Conservation (phyloP, 2,329 filamentous ascomycete genomes). For the Aspergillus ustus region DNA sequence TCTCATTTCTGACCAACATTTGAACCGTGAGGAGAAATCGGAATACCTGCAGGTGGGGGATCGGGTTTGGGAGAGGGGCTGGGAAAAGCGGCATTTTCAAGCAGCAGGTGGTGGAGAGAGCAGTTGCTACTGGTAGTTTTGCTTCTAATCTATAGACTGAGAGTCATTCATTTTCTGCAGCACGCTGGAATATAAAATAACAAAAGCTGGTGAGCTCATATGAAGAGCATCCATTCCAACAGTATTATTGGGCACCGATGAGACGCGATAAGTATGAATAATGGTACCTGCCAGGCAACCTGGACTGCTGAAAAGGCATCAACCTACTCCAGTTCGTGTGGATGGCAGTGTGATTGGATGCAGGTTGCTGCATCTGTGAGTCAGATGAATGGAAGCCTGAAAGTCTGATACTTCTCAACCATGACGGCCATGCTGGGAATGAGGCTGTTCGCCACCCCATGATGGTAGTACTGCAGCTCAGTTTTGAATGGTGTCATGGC, state of each 20-base stretch:
- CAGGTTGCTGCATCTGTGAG: constrained; percentile 18
- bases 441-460: constrained; percentile 10
- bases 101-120: not conserved
- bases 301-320: not conserved
- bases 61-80: constrained; percentile 1
- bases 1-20: not conserved
- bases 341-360: constrained; percentile 18
- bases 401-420: not conserved
- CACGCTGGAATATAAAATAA: not conserved
- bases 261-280: not conserved
- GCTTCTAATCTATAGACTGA: not conserved
- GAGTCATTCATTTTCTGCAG: not conserved
- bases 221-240: not conserved
- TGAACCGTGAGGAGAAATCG: not conserved
- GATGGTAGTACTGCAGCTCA: not conserved
- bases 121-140: not conserved
- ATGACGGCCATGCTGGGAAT: constrained; percentile 14
- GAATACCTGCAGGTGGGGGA: not conserved
- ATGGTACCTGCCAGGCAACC: not conserved
- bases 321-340: not conserved
- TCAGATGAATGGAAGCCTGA: constrained; percentile 13
- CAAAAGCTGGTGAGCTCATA: not conserved
- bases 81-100: constrained; percentile 13
- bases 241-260: not conserved
- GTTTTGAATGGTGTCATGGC: constrained; percentile 1